Evolutionary conservation across 306 rosid genomes (phyloP).

Genomic region (Bauhinia variegata): DNA sequence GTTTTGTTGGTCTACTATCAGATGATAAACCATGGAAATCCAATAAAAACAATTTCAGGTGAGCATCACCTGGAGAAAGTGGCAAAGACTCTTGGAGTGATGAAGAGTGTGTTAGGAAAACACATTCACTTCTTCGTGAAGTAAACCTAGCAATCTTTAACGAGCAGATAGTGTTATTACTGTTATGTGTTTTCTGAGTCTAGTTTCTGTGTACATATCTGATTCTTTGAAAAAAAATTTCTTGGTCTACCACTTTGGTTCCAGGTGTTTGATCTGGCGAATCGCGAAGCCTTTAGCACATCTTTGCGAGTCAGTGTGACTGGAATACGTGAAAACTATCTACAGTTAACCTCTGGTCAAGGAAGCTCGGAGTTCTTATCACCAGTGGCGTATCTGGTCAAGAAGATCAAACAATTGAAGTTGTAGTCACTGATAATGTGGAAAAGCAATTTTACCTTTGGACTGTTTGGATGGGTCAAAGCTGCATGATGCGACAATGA

Average conservation of each 20-base stretch:
- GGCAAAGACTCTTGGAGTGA: constrained; percentile 60
- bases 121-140: constrained; percentile 75
- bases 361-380: constrained; percentile 78
- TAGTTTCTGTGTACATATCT: constrained; percentile 8
- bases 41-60: constrained; percentile 43
- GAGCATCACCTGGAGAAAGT: constrained; percentile 49
- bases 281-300: constrained; percentile 82
- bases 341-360: constrained; percentile 76
- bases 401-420: constrained; percentile 52
- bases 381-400: constrained; percentile 62
- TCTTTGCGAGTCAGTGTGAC: constrained; percentile 79
- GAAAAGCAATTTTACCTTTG: constrained; percentile 67
- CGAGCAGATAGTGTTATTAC: constrained; percentile 58
- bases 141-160: constrained; percentile 78
- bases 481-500: constrained; percentile 58
- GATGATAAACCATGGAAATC: constrained; percentile 46
- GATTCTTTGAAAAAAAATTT: too few relatives aligned
- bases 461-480: constrained; percentile 74
- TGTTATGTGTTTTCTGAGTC: constrained; percentile 13
- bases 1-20: constrained; percentile 55
- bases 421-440: constrained; percentile 41
- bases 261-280: constrained; percentile 89
- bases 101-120: constrained; percentile 72
- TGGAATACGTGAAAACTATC: constrained; percentile 83
- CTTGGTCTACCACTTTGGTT: constrained; percentile 33